Conservation (phyloP, 306 rosid genomes). For the Castanea mollissima region DNA sequence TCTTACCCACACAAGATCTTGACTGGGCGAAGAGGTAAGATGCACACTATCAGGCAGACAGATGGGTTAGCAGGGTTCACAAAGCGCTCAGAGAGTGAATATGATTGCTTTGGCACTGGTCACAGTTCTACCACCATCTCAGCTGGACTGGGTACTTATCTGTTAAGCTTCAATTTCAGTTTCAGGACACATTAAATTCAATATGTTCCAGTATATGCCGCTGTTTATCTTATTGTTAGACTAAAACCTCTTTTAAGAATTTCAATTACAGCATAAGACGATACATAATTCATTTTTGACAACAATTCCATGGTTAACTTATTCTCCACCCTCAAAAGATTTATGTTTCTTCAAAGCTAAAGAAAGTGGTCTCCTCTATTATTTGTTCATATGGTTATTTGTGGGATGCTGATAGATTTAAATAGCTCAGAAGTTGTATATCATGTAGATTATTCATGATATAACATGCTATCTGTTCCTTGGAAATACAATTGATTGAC, state of each 20-base stretch:
- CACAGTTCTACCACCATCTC: conserved; percentile 99
- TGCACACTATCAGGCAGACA: conserved; percentile 91
- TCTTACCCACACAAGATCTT: conserved; percentile 94
- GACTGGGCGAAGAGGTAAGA: conserved; percentile 87
- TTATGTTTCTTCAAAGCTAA: neutral
- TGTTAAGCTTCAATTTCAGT: conserved; percentile 14
- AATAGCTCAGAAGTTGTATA: neutral
- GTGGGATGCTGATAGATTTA: neutral
- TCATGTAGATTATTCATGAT: neutral
- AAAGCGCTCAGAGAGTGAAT: conserved; percentile 89
- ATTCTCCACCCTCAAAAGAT: too few relatives aligned
- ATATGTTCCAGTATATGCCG: neutral
- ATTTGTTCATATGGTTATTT: neutral
- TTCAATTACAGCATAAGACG: neutral
- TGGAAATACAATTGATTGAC: neutral
- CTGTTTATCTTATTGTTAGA: neutral
- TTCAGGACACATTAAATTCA: neutral
- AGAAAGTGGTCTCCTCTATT: neutral
- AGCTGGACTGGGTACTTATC: conserved; percentile 85
- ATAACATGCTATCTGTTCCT: neutral
- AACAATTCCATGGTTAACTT: neutral
- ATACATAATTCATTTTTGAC: neutral
- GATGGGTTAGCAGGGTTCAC: conserved; percentile 89
- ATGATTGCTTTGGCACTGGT: conserved; percentile 91
- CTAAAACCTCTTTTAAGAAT: neutral